Base-by-base conservation (phyloP, 2,329 filamentous ascomycete genomes). In the Hypoxylon sp. region DNA sequence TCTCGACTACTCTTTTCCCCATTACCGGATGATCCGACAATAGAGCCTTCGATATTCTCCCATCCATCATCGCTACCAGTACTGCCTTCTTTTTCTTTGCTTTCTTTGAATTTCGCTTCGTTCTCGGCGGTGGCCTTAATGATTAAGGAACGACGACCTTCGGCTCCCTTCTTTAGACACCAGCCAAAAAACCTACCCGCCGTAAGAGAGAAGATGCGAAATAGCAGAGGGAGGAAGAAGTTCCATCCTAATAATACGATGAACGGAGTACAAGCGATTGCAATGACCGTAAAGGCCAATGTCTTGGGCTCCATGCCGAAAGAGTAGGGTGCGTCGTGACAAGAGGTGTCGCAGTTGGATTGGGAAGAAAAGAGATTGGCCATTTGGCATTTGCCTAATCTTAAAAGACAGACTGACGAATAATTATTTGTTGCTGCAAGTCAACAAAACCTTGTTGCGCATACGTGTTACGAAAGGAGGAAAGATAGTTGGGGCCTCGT, bases 11-110 rank as follows among this genome's bases (percentile, higher is more conserved):
- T 72, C 46, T 72, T 72, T 45, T 72, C 68, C 35, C 67, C 67
- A 51, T 68, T 65, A 69, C 71, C 57, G 69, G 76, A 63, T 9
- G 64, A 66, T 5, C 63, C 69, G 2, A 55, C 40, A 3, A 67
- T 64, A 4, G 78, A 73, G 25, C 76, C 73, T 51, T 87, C 82
- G 16, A 90, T 78, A 63, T 84, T 86, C 69, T 90, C 86, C 86
- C 87, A 90, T 40, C 86, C 17, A 19, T 85, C 83, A 57, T 88
- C 84, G 20, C 66, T 66, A 9, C 55, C 50, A 17, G 23, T n/a
- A 37, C 27, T 45, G 15, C 35, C 47, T 12, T 60, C 52, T 8
- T 41, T 30, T 13, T 40, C 55, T 17, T 15, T 80, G 62, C 65
- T 66, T 44, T 71, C 69, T 30, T 62, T 59, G 30, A 71, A 66